phyloP scores from a whole-genome alignment of 805 yeast species.

The Yamadazyma scolyti region DNA sequence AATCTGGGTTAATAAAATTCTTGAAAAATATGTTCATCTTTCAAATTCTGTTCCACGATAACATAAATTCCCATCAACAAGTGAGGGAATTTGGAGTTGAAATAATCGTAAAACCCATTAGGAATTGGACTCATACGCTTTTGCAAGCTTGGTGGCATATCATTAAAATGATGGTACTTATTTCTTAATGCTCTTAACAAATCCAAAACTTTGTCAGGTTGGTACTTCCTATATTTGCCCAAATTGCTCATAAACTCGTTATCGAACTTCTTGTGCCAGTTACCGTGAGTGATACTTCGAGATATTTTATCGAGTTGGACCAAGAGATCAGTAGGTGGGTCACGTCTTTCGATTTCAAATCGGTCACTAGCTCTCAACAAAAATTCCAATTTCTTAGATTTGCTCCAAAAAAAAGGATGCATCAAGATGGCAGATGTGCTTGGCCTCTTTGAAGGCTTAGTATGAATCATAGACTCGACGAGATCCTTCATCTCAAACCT shows the following conservation, averaged over 20 bases:
- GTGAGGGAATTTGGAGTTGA: slow-evolving; percentile 70
- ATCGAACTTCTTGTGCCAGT: slow-evolving; percentile 81
- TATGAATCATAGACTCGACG: slow-evolving; percentile 65
- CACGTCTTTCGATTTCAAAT: slow-evolving; percentile 79
- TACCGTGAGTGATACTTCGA: slow-evolving; percentile 46
- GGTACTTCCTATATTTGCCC: slow-evolving; percentile 89
- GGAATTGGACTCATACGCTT: slow-evolving; percentile 75
- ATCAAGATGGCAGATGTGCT: slow-evolving; percentile 60
- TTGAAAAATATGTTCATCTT: slow-evolving; percentile 59
- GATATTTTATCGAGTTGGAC: slow-evolving; percentile 53
- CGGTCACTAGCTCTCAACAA: slow-evolving; percentile 85
- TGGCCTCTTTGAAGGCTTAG: slow-evolving; percentile 69
- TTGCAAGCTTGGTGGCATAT: slow-evolving; percentile 67
- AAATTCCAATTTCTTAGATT: slow-evolving; percentile 73
- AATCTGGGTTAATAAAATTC: slow-evolving; percentile 25
- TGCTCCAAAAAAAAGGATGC: slow-evolving; percentile 89
- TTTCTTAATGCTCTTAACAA: slow-evolving; percentile 84
- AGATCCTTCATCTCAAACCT: slow-evolving; percentile 68
- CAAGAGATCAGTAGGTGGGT: slow-evolving; percentile 66
- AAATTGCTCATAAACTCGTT: slow-evolving; percentile 71
- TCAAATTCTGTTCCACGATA: slow-evolving; percentile 53
- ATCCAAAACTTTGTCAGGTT: slow-evolving; percentile 75
- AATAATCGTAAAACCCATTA: slow-evolving; percentile 77
- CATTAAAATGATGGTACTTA: slow-evolving; percentile 92
- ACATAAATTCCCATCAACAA: slow-evolving; percentile 72